phyloP scores from a whole-genome alignment of 305 asterid genomes.

The Fraxinus floribunda region DNA sequence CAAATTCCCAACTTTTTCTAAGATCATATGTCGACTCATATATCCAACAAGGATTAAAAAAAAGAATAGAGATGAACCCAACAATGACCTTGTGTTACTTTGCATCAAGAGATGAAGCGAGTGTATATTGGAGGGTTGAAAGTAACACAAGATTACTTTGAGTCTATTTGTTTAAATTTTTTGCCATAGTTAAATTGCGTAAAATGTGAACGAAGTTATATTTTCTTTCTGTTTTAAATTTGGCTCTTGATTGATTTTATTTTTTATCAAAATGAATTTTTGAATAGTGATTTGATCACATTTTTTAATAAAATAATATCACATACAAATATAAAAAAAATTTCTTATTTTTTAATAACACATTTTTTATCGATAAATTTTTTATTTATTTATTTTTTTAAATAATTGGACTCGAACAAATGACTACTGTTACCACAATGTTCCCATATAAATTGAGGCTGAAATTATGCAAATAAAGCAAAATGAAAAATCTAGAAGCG shows the following conservation, averaged over 20 bases:
- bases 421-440: too few relatives aligned
- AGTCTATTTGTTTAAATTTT: not conserved
- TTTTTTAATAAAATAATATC: too few relatives aligned
- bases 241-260: too few relatives aligned
- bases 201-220: too few relatives aligned
- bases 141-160: not conserved
- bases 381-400: too few relatives aligned
- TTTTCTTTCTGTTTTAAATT: not conserved
- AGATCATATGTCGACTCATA: not conserved
- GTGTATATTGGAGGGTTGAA: not conserved
- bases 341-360: too few relatives aligned
- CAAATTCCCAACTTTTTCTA: not conserved
- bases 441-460: too few relatives aligned
- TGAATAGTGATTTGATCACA: too few relatives aligned
- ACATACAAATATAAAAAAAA: too few relatives aligned
- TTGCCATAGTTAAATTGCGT: not conserved
- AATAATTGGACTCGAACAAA: too few relatives aligned
- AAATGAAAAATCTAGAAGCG: conserved; percentile 30
- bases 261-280: too few relatives aligned
- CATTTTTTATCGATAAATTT: too few relatives aligned
- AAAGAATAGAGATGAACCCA: not conserved
- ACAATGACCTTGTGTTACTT: not conserved
- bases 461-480: not conserved
- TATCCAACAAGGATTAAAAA: not conserved
- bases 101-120: not conserved